phyloP scores from a whole-genome alignment of 129 eudicot species.

The Pittosporum tobira region DNA sequence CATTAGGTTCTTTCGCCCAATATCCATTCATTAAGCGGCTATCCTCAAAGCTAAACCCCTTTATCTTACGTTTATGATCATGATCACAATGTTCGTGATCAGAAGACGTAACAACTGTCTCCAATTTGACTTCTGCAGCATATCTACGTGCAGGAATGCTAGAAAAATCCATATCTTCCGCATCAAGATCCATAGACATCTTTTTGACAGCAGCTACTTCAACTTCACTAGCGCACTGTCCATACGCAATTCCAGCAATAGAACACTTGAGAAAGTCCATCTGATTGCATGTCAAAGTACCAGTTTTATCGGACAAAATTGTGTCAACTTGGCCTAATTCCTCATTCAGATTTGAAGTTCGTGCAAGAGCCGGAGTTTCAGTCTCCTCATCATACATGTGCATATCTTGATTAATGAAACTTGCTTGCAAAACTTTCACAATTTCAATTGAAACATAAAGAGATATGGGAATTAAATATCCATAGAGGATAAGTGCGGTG shows the following conservation, averaged over 20 bases:
- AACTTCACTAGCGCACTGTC: slow-evolving; percentile 36
- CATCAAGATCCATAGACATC: slow-evolving; percentile 49
- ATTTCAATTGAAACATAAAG: slow-evolving; percentile 46
- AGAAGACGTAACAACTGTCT: slow-evolving; percentile 27
- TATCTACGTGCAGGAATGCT: neutral
- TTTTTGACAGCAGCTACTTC: slow-evolving; percentile 45
- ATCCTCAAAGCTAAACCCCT: slow-evolving; percentile 53
- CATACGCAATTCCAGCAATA: slow-evolving; percentile 33
- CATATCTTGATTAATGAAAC: slow-evolving; percentile 35
- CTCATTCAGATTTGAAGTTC: slow-evolving; percentile 45
- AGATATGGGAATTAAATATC: slow-evolving; percentile 42
- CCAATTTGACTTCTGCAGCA: slow-evolving; percentile 34
- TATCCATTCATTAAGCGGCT: slow-evolving; percentile 31
- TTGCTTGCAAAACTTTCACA: slow-evolving; percentile 45
- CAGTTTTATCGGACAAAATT: slow-evolving; percentile 42
- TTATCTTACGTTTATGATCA: slow-evolving; percentile 13
- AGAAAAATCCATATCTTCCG: slow-evolving; percentile 17
- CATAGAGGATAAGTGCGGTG: slow-evolving; percentile 44
- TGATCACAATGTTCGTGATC: slow-evolving; percentile 11
- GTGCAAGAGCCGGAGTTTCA: slow-evolving; percentile 37
- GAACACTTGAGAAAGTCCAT: slow-evolving; percentile 47
- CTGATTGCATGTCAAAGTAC: slow-evolving; percentile 46
- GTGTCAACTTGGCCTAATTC: slow-evolving; percentile 51
- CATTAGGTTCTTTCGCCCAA: slow-evolving; percentile 32
- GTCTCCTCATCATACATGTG: slow-evolving; percentile 47